These are phyloP conservation scores for Globisporangium sylvaticum DNA, from an alignment of 352 stramenopile genomes.

Conservation along the genomic window DNA sequence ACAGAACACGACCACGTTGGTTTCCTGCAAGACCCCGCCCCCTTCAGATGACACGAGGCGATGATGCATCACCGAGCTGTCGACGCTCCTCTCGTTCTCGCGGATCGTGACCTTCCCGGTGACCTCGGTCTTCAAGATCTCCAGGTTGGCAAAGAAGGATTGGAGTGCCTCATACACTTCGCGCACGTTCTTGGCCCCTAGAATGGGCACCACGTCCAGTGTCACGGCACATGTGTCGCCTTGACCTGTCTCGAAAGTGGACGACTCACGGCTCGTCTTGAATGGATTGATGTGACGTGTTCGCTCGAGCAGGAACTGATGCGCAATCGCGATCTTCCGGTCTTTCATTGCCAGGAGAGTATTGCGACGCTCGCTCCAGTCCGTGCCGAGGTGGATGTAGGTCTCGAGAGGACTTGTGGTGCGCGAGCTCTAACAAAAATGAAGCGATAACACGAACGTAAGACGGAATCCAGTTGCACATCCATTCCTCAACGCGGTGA, in stretches of 20 bases:
- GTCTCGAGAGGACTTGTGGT: constrained; percentile 3
- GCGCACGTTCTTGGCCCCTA: constrained; percentile 25
- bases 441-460: too few species aligned
- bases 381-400: constrained; percentile 16
- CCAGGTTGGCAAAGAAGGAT: constrained; percentile 38
- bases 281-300: constrained; percentile 20
- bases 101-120: constrained; percentile 5
- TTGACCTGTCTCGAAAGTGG: constrained; percentile 32
- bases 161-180: constrained; percentile 34
- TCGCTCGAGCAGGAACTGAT: constrained; percentile 31
- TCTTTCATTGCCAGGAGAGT: constrained; percentile 24
- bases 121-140: constrained; percentile 52
- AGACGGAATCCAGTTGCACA: too few species aligned
- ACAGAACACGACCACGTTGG: constrained; percentile 8
- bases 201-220: constrained; percentile 38
- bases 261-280: constrained; percentile 28
- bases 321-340: constrained; percentile 26
- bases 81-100: constrained; percentile 25
- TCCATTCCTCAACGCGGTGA: too few species aligned
- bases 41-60: constrained; percentile 1
- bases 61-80: constrained; percentile 15
- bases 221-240: constrained; percentile 40
- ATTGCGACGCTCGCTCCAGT: constrained; percentile 24
- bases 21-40: neutral
- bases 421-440: too few species aligned